phyloP scores from a whole-genome alignment of 1,139 yeast genomes.

The Yamadazyma pseudoaaseri region DNA sequence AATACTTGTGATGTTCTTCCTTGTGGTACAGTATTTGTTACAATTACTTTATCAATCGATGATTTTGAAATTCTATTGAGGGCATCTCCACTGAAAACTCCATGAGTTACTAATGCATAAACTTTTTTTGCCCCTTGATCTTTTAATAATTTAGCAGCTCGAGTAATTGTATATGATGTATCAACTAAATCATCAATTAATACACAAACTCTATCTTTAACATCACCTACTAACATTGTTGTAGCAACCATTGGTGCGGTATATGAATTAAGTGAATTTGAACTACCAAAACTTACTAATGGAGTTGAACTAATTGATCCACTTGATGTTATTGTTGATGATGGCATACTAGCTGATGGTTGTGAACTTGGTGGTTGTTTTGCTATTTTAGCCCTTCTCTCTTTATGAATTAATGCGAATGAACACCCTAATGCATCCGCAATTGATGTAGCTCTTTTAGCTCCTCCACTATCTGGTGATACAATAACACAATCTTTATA shows the following conservation, averaged over 20 bases:
- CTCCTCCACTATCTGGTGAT: slow-evolving; percentile 97
- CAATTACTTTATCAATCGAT: slow-evolving; percentile 78
- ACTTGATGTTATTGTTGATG: slow-evolving; percentile 1
- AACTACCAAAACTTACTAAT: slow-evolving; percentile 8
- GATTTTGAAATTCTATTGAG: slow-evolving; percentile 65
- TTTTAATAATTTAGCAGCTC: slow-evolving; percentile 88
- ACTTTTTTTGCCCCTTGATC: slow-evolving; percentile 91
- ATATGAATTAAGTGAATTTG: slow-evolving; percentile 7
- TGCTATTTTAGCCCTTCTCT: slow-evolving; percentile 60
- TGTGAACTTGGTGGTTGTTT: slow-evolving; percentile 25
- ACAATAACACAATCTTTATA: slow-evolving; percentile 82
- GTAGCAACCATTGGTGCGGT: slow-evolving; percentile 48
- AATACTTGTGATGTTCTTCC: slow-evolving; percentile 54
- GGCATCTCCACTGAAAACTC: slow-evolving; percentile 91
- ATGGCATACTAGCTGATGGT: slow-evolving; percentile 5
- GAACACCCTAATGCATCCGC: slow-evolving; percentile 89
- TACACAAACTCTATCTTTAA: slow-evolving; percentile 77
- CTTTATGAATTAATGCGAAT: slow-evolving; percentile 95
- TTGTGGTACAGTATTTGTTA: slow-evolving; percentile 95
- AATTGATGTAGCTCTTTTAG: slow-evolving; percentile 89
- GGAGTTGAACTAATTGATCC: slow-evolving; percentile 5
- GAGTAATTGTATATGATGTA: slow-evolving; percentile 85
- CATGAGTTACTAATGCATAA: slow-evolving; percentile 89
- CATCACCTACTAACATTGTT: slow-evolving; percentile 94
- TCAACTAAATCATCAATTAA: slow-evolving; percentile 92